Base-by-base conservation (phyloP, 768 basidiomycete species). In the Brasilioporus rufonigricans region DNA sequence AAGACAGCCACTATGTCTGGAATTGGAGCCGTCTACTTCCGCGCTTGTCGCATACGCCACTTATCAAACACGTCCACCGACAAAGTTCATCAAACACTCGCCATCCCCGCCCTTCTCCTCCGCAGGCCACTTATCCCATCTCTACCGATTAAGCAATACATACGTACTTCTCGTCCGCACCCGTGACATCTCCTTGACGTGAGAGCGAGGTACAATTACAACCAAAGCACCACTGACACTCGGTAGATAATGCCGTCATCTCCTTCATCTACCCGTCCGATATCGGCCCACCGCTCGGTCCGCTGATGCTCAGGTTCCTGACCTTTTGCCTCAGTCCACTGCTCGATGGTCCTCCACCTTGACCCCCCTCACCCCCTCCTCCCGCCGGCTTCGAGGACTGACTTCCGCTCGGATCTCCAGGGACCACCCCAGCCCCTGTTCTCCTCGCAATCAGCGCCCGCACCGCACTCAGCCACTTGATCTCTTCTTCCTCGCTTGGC, bases 401-500 rank as follows among this genome's bases (percentile, higher is more conserved):
- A 43, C 39, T 71, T 27, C 48, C 50, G 16, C 62, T 73, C 74
- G 24, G 49, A 52, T 78, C 77, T 24, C 81, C 82, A 57, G 81
- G 79, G 1, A 81, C 75, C 24, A 72, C 73, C 3, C 79, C 79
- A 10, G 76, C 72, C 11, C 76, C 83, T 9, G 77, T 77, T 59
- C 91, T 76, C 50, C 91, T 78, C 19, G 89, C 88, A 58, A 98
- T 88, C 66, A 99, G 79, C 56, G 93, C 93, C 48, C 93, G 86
- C 36, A 98, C 84, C 11, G 96, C 93, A 48, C 94, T 93, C 44
- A 99, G 77, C 97, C 97, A 99, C 71, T 89, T 91, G 70, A 98
- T 95, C 74, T 98, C 97, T 63, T 98, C 96, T 63, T 98, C 97
- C 71, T 99, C 97, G 54, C 82, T 87, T 16, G 97, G 96, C 8